Evolutionary conservation across 2,329 filamentous ascomycete species (phyloP), one percentile per base, ranked within the genome.

Genomic region (Pseudogymnoascus sp.): DNA sequence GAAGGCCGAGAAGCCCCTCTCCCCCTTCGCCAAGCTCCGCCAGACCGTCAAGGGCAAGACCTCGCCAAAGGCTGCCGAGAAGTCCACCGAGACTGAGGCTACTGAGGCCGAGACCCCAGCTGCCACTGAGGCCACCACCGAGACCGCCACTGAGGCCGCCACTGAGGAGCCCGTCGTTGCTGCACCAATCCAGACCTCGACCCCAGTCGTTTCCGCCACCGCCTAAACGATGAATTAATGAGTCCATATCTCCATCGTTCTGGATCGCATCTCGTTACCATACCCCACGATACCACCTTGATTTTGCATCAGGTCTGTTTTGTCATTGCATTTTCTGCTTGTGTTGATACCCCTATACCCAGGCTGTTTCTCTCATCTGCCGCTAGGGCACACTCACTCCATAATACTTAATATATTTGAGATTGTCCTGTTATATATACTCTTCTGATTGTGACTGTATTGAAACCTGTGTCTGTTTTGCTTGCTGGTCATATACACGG

Each of bases 321-420:
- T 64, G 61, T 65, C 60, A 63, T 66, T 66, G 68, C 69, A 68
- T 69, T 64, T 68, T 67, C 63, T 66, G 67, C 68, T 70, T 69
- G 71, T 71, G 70, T 73, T 74, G 72, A 74, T 74, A 74, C 72
- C 72, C 69, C 70, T 72, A 73, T 74, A 74, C 72, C 71, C 71
- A 72, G 72, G 71, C 71, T 71, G 69, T 73, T 69, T 70, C 70
- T 71, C 69, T 65, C 59, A 71, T 72, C 71, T 72, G 72, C 72
- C 71, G 71, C 65, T 73, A 73, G 71, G 71, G 71, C 71, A 72
- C 68, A 65, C 64, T 65, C 62, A 61, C 65, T 64, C 60, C 63
- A 62, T 73, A 73, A 73, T 73, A 73, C 64, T 63, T 73, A 73
- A 73, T 73, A 71, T 44, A 62, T 60, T 41, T 41, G 58, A 59